Evolutionary conservation across 495 filamentous ascomycete genomes (phyloP).

Genomic region (Aspergillus indologenus): DNA sequence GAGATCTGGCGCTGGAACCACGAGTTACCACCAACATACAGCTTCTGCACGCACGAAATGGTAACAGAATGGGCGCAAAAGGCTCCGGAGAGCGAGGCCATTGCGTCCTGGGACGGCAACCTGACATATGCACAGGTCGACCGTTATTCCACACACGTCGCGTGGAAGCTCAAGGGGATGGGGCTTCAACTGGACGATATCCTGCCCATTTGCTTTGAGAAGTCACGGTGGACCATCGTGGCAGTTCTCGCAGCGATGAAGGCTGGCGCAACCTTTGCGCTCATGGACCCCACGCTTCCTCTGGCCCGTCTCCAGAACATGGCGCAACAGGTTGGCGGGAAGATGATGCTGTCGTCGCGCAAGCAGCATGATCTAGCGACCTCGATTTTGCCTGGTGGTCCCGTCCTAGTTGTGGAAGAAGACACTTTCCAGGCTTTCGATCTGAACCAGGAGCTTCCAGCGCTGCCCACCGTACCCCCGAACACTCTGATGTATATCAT

Average conservation of each 20-base stretch:
- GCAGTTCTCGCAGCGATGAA: slow-evolving; percentile 46
- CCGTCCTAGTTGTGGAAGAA: slow-evolving; percentile 27
- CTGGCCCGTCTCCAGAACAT: slow-evolving; percentile 41
- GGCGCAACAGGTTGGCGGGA: slow-evolving; percentile 31
- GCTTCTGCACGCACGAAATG: slow-evolving; percentile 46
- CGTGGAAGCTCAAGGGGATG: slow-evolving; percentile 22
- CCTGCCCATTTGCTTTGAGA: slow-evolving; percentile 46
- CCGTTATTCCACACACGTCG: slow-evolving; percentile 31
- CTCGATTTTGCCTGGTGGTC: slow-evolving; percentile 27
- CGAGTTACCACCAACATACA: slow-evolving; percentile 26
- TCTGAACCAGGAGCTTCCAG: background rate
- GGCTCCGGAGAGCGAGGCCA: slow-evolving; percentile 34
- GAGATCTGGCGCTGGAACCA: slow-evolving; percentile 38
- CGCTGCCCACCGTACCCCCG: slow-evolving; percentile 27
- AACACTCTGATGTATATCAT: slow-evolving; percentile 41
- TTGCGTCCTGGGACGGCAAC: slow-evolving; percentile 47
- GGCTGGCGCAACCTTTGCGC: slow-evolving; percentile 35
- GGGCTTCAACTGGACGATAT: slow-evolving; percentile 34
- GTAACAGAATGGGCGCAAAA: slow-evolving; percentile 34
- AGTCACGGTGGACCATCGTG: slow-evolving; percentile 46
- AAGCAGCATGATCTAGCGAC: slow-evolving; percentile 25
- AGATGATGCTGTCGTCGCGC: slow-evolving; percentile 32
- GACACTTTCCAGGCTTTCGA: slow-evolving; percentile 18
- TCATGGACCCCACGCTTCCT: slow-evolving; percentile 39
- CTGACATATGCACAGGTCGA: slow-evolving; percentile 47